phyloP scores from a whole-genome alignment of 345 rosid species.

The rapeseed (Brassica napus) region Da-Ae NC_063438.1:8333001-8333500 shows the following conservation, averaged over 20 bases:
- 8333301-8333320: constrained; percentile 30
- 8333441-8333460: too few relatives aligned
- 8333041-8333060: neutral
- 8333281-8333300: constrained; percentile 50
- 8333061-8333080: neutral
- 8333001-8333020: constrained; percentile 46
- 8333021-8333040: constrained; percentile 7
- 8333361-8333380: too few relatives aligned
- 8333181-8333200: constrained; percentile 50
- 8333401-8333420: too few relatives aligned
- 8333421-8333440: too few relatives aligned
- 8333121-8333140: neutral
- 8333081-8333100: neutral
- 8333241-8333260: constrained; percentile 58
- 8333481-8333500: too few relatives aligned
- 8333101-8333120: neutral
- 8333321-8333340: neutral
- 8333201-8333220: constrained; percentile 51
- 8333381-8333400: too few relatives aligned
- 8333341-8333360: neutral
- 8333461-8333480: too few relatives aligned
- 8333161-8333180: constrained; percentile 36
- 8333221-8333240: constrained; percentile 55
- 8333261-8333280: constrained; percentile 57
- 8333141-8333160: constrained; percentile 6